A percentile compares a stretch with the other conserved stretches of the same genome.
Evolutionary conservation across 2,329 filamentous ascomycete genomes (phyloP).

Genomic region (Botrytis elliptica): DNA sequence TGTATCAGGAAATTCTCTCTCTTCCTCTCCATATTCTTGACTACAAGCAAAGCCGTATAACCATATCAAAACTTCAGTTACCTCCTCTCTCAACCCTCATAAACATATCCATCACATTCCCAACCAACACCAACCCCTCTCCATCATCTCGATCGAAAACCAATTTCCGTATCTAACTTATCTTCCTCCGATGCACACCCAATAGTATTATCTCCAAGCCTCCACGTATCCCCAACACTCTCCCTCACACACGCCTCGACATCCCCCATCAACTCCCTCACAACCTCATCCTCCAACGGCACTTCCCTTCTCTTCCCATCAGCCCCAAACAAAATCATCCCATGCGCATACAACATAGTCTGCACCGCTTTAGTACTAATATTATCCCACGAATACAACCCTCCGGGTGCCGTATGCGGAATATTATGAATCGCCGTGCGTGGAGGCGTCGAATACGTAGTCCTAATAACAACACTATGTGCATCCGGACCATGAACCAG

Average conservation of each 20-base stretch:
- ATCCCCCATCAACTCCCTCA: neutral
- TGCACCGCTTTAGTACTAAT: neutral
- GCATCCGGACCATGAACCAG: neutral
- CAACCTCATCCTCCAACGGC: neutral
- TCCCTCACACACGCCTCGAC: neutral
- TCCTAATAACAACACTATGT: neutral
- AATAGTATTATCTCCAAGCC: neutral
- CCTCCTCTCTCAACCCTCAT: neutral
- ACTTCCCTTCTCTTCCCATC: neutral
- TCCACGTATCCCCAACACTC: neutral
- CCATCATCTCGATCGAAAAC: neutral
- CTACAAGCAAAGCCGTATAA: neutral
- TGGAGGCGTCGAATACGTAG: neutral
- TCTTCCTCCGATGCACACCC: neutral
- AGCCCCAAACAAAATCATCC: neutral
- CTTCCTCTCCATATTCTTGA: too few species aligned
- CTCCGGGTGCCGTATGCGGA: neutral
- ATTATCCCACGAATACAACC: neutral
- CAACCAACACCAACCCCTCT: neutral
- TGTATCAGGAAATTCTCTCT: neutral
- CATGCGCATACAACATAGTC: neutral
- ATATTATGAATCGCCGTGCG: neutral
- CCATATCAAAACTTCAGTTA: too few species aligned
- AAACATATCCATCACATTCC: neutral
- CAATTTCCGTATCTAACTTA: neutral